Percentiles rank a stretch among this genome's conserved stretches.
These are phyloP conservation scores for Barnettozyma wickerhamii DNA, from an alignment of 805 yeast species.

Conservation along the genomic window DNA sequence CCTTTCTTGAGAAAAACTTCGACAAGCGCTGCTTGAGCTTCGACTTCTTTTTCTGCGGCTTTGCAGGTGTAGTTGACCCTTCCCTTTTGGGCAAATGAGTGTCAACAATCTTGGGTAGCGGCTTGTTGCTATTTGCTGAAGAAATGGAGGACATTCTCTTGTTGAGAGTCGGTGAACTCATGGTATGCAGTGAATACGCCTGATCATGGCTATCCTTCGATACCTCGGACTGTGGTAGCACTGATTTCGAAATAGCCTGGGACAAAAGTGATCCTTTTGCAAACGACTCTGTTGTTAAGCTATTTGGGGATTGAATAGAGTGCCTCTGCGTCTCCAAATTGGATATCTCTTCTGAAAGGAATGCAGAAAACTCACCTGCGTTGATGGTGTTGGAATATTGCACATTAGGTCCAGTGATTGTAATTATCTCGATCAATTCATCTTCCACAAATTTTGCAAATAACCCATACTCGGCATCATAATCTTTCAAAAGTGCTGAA, in stretches of 20 bases:
- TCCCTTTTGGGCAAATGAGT: neutral
- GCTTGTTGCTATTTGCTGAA: conserved; percentile 19
- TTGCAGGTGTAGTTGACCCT: neutral
- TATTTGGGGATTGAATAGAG: conserved; percentile 7
- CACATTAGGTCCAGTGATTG: conserved; percentile 24
- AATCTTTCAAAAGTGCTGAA: conserved; percentile 29
- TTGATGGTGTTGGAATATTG: conserved; percentile 25
- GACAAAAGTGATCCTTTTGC: conserved; percentile 12
- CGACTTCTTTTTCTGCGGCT: conserved; percentile 5
- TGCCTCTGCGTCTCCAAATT: conserved; percentile 22
- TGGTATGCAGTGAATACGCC: too few species aligned
- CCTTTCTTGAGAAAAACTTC: conserved; percentile 15
- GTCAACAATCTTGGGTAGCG: conserved; percentile 15
- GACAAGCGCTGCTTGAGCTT: conserved; percentile 23
- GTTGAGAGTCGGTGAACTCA: neutral
- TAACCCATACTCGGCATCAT: conserved; percentile 43
- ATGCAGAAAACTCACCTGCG: conserved; percentile 30
- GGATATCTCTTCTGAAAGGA: conserved; percentile 36
- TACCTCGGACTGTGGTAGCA: too few species aligned
- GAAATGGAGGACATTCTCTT: conserved; percentile 17
- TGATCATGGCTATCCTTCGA: too few species aligned
- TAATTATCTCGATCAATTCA: conserved; percentile 19
- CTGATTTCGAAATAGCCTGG: conserved; percentile 1
- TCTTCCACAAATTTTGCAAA: conserved; percentile 40
- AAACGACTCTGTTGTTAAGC: conserved; percentile 10